Evolutionary conservation across 179 eudicot species (phyloP).

Genomic region (Carnegiea gigantea): DNA sequence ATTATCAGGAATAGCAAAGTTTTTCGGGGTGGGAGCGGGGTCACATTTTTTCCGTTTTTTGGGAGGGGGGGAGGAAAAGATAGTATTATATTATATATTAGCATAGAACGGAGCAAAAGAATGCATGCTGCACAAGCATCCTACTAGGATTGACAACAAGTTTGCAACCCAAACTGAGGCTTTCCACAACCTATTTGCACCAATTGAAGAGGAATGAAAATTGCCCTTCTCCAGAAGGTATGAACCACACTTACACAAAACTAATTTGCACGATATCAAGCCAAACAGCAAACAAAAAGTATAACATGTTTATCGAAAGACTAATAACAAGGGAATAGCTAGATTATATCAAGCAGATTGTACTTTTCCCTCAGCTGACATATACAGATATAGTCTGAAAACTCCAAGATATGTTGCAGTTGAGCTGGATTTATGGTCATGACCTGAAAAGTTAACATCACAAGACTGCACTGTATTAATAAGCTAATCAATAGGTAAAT

Average conservation of each 20-base stretch:
- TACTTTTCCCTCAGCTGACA: slow-evolving; percentile 83
- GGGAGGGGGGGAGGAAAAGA: too few species aligned
- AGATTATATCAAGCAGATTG: slow-evolving; percentile 25
- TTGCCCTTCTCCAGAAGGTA: not conserved
- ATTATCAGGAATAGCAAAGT: too few species aligned
- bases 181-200: too few species aligned
- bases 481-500: not conserved
- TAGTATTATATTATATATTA: too few species aligned
- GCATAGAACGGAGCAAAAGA: too few species aligned
- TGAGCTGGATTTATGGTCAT: slow-evolving; percentile 69
- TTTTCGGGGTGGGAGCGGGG: too few species aligned
- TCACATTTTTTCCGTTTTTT: too few species aligned
- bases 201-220: too few species aligned
- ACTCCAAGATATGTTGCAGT: slow-evolving; percentile 57
- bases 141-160: too few species aligned
- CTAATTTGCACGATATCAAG: not conserved
- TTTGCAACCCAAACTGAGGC: too few species aligned
- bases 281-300: not conserved
- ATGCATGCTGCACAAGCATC: too few species aligned
- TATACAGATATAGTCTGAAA: slow-evolving; percentile 62
- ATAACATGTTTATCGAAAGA: not conserved
- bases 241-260: not conserved
- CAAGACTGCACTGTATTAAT: not conserved
- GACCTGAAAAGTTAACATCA: slow-evolving; percentile 43
- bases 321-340: not conserved